Conservation (phyloP, 2,329 filamentous ascomycete species). For the Fusarium chaquense region DNA sequence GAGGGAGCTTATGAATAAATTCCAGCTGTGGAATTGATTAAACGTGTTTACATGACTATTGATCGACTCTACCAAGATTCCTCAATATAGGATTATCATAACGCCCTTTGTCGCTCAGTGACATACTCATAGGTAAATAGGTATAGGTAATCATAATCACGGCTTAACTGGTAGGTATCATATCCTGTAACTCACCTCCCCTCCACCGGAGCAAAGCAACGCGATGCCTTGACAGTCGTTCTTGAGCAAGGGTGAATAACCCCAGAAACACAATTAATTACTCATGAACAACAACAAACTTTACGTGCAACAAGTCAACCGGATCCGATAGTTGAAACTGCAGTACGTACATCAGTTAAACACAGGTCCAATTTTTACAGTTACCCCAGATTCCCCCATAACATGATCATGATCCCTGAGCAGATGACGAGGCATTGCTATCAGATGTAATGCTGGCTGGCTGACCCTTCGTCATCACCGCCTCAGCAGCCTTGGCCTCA, state of each 20-base stretch:
- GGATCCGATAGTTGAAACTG: constrained; percentile 2
- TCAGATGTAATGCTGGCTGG: constrained; percentile 11
- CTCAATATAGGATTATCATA: constrained; percentile 10
- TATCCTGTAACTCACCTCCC: not conserved
- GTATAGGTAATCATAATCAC: constrained; percentile 10
- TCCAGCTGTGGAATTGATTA: constrained; percentile 8
- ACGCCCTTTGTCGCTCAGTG: constrained; percentile 9
- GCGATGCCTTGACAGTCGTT: not conserved
- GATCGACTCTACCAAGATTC: constrained; percentile 18
- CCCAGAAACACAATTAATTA: not conserved
- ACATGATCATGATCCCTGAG: constrained; percentile 7
- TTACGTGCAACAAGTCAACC: not conserved
- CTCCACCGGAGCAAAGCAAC: not conserved
- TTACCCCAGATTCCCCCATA: constrained; percentile 26
- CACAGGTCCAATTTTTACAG: constrained; percentile 12
- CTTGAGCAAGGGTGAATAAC: not conserved
- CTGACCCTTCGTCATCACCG: constrained; percentile 28
- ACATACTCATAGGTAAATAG: constrained; percentile 6
- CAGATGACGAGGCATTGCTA: constrained; percentile 34
- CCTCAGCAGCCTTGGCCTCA: constrained; percentile 4
- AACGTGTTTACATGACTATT: not conserved
- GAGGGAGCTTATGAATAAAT: constrained; percentile 3
- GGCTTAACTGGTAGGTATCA: not conserved
- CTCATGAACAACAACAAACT: not conserved
- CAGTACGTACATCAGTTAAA: not conserved